Evolutionary conservation across 305 asterid species (phyloP), one percentile per base, ranked within the genome.

Genomic region (Ajuga reptans): DNA sequence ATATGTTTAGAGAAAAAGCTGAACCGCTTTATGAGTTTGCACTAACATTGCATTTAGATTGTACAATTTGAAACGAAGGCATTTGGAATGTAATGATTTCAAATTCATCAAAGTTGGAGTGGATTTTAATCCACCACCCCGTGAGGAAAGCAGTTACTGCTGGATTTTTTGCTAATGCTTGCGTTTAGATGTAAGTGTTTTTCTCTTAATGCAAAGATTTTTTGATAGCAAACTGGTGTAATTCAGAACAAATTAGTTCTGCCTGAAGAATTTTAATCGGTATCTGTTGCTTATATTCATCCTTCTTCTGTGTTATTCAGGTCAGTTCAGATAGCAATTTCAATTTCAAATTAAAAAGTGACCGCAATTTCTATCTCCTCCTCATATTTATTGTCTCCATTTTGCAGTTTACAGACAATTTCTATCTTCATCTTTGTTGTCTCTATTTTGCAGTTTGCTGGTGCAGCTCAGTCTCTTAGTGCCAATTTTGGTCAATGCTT

Each of bases 111-210:
- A 15, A 7, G 65, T 58, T 21, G 27, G 27, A 21, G 27, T 21
- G 27, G 27, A 21, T 21, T 21, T 21, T 21, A 21, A 21, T 21
- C 27, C 27, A 21, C 27, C 27, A 21, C 27, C 27, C 2, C 16
- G 83, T 93, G 74, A 84, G 96, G 80, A 93, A 86, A 82, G 91
- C 97, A 53, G 73, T 93, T 63, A 83, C 91, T 39, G 89, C 95
- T 68, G 99, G 97, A 31, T 93, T 89, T 84, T 93, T 93, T 3
- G 83, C 96, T 59, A 89, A 91, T 84, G 97, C 99, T 59, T 89
- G 96, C 92, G 86, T 56, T 80, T 93, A 77, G 97, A 93, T 74
- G 99, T 89, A 78, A 73, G 95, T 80, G 73, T 63, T 54, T 42
- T 64, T 21, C 24, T 18, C 59, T 68, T 14, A 39, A 51, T 58